Evolutionary conservation across 164 flowering plant genomes (phyloP), one percentile per base, ranked within the genome.

Genomic region (Chimonanthus salicifolius): DNA sequence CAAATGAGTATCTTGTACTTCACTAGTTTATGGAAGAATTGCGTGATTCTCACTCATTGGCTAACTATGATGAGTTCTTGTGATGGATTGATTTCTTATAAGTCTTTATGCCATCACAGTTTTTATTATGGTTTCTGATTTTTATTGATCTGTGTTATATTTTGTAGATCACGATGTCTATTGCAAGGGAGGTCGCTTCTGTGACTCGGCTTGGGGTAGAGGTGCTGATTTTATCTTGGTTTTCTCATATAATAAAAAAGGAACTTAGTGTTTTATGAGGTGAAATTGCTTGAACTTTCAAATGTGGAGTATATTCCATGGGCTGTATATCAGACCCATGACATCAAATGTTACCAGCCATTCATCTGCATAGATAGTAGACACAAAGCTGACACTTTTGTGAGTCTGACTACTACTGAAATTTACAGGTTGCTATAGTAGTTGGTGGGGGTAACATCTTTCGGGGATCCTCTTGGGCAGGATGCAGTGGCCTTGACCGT

Each of bases 401-500:
- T 16, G 10, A 54, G 58, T 54, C 58, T 33, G 33, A 33, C 33
- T 33, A 0, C 33, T 33, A 33, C 33, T 33, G 33, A 33, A 33
- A 33, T 33, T 71, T 74, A 77, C 87, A 92, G 99, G 99, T 96
- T 73, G 99, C 99, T 20, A 86, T 96, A 74, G 98, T 96, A 67
- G 99, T 94, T 82, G 98, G 98, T 62, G 99, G 99, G 18, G 99
- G 99, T 15, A 96, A 96, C 80, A 90, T 96, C 47, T 96, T 96
- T 58, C 94, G 97, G 73, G 98, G 99, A 62, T 76, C 98, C 68
- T 86, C 99, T 21, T 90, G 97, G 97, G 94, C 92, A n/a, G 97
- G 98, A 80, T 78, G 94, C 79, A 86, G 98, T 79, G 97, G 98
- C 62, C 95, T 96, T 72, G 98, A 96, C 74, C 97, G 99, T 60